Conservation (phyloP, 495 filamentous ascomycete genomes). For the Baudoinia panamericana region DNA sequence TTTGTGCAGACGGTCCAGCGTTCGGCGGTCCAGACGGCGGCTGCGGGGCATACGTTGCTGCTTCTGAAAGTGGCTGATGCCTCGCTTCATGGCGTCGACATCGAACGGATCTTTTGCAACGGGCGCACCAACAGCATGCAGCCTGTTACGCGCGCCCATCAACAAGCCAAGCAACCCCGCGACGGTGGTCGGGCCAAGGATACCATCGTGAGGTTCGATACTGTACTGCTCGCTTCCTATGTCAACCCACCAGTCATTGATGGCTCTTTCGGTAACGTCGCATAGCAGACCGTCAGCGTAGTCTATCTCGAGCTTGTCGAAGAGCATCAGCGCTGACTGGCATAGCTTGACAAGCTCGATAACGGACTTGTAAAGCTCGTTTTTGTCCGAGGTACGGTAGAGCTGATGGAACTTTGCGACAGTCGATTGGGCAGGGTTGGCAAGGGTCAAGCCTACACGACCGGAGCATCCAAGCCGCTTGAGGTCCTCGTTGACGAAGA, state of each 20-base stretch:
- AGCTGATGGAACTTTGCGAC: constrained; percentile 85
- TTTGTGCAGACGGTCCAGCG: constrained; percentile 65
- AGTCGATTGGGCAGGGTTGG: constrained; percentile 61
- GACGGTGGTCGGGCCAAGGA: constrained; percentile 83
- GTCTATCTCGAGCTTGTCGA: constrained; percentile 72
- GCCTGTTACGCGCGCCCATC: constrained; percentile 75
- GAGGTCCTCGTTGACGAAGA: constrained; percentile 89
- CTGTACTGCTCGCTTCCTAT: constrained; percentile 84
- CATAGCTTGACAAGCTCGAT: constrained; percentile 85
- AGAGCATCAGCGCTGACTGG: constrained; percentile 76
- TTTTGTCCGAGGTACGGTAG: constrained; percentile 72
- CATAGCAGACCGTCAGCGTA: constrained; percentile 90
- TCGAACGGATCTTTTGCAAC: constrained; percentile 91
- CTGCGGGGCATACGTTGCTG: constrained; percentile 66
- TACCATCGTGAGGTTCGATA: constrained; percentile 80
- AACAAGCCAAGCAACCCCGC: constrained; percentile 77
- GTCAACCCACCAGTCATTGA: constrained; percentile 94
- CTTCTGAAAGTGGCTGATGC: constrained; percentile 80
- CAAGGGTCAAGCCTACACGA: constrained; percentile 68
- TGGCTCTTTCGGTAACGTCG: constrained; percentile 78
- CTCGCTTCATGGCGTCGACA: constrained; percentile 62
- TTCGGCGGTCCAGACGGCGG: constrained; percentile 66
- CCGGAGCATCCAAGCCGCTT: constrained; percentile 89
- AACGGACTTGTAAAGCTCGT: constrained; percentile 62
- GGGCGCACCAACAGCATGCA: constrained; percentile 68